Conservation (phyloP, 345 rosid species). For the Linum usitatissimum region DNA sequence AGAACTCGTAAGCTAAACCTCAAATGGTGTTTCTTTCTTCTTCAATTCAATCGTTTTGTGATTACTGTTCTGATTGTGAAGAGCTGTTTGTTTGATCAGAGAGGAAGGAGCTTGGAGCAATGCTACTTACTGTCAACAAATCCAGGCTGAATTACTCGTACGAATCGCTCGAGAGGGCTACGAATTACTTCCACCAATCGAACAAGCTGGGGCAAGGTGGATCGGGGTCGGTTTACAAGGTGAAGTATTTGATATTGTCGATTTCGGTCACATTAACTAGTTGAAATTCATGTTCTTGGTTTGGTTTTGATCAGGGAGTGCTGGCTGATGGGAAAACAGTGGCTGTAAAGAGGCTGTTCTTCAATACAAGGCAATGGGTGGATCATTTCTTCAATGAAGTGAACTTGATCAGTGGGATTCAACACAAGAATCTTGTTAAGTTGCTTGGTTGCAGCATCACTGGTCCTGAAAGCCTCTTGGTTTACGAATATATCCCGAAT, state of each 20-base stretch:
- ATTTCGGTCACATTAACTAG: neutral
- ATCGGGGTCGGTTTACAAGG: constrained; percentile 82
- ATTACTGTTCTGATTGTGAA: constrained; percentile 9
- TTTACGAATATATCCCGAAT: constrained; percentile 72
- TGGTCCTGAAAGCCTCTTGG: constrained; percentile 83
- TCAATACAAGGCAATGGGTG: constrained; percentile 88
- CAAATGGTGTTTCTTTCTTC: neutral
- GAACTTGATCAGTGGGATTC: constrained; percentile 58
- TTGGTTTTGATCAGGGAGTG: constrained; percentile 34
- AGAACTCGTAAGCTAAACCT: constrained; percentile 33
- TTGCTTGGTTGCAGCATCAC: constrained; percentile 81
- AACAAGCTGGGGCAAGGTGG: constrained; percentile 90
- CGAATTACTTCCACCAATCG: constrained; percentile 55
- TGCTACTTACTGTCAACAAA: constrained; percentile 40
- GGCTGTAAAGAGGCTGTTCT: constrained; percentile 78
- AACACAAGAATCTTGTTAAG: constrained; percentile 75
- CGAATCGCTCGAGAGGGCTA: constrained; percentile 69
- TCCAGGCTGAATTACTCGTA: constrained; percentile 67
- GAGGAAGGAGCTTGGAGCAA: constrained; percentile 52
- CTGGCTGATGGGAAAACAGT: constrained; percentile 54
- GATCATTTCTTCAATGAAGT: constrained; percentile 97
- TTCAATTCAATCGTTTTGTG: neutral
- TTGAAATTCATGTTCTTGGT: neutral
- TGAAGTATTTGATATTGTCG: constrained; percentile 7
- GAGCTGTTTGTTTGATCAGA: constrained; percentile 21